Base-by-base conservation (phyloP, 345 rosid species). In the Raphanus sativus region DNA sequence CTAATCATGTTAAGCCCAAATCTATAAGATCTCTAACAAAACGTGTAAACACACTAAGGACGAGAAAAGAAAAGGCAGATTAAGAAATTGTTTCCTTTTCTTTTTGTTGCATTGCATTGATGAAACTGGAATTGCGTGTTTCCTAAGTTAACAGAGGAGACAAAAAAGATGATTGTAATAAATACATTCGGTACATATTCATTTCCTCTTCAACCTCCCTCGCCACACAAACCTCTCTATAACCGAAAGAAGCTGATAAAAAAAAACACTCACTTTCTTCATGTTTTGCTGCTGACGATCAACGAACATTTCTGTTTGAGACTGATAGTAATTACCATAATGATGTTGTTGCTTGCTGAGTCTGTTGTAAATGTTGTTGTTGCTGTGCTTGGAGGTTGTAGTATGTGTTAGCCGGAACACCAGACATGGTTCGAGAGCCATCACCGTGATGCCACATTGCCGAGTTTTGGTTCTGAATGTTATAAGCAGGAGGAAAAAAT, bases 211-310 rank as follows among this genome's bases (percentile, higher is more conserved):
- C 3, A 15, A 3, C n/a, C n/a, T n/a, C n/a, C 56, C 56, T 45
- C 16, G 4, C 16, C 2, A 48, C 17, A 48, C 54, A 48, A 13
- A 48, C 54, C 54, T 13, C 54, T 48, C 54, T 48, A 48, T 48
- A 48, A 48, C 55, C 7, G 17, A 48, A 48, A 48, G 55, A 48
- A 48, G 15, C 58, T 52, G 58, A 52, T 4, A 52, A 52, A 52
- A 52, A 16, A 15, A 26, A 69, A 74, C 74, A 45, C n/a, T n/a
- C 55, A 28, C 29, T 28, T 28, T 28, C 29, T n/a, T n/a, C n/a
- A n/a, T n/a, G 87, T 85, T 90, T 75, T 92, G 98, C 84, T 89
- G 99, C 87, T 91, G 99, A 8, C 89, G 98, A 17, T 95, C 99
- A 59, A 86, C 62, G 0, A 98, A 86, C 65, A 89, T 85, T 67